Evolutionary conservation across 2,329 filamentous ascomycete species (phyloP).

Genomic region (Davidsoniella australis): DNA sequence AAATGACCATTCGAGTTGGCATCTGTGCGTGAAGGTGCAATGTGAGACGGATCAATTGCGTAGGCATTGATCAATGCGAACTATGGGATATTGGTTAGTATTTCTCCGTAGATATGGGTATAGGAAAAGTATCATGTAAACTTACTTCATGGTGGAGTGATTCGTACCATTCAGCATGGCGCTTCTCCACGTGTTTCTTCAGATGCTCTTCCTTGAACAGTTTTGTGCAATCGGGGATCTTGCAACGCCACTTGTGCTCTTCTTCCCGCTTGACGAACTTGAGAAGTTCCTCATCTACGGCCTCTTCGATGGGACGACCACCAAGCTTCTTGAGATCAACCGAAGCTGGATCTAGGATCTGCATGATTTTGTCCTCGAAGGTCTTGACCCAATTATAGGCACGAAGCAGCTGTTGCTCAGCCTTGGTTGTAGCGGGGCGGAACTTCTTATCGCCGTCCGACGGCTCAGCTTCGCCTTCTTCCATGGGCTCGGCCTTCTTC

Average conservation of each 20-base stretch:
- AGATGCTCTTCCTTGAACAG: constrained; percentile 89
- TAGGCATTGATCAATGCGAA: constrained; percentile 85
- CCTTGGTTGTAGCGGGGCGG: constrained; percentile 52
- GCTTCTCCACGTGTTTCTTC: constrained; percentile 95
- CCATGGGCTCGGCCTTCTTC: constrained; percentile 49
- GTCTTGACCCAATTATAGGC: constrained; percentile 99
- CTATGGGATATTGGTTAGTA: constrained; percentile 26
- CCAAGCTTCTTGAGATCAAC: constrained; percentile 82
- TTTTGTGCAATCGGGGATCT: constrained; percentile 88
- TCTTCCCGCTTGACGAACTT: constrained; percentile 96
- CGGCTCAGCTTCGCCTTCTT: constrained; percentile 36
- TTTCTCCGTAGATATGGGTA: not conserved
- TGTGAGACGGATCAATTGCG: constrained; percentile 83
- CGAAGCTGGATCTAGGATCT: constrained; percentile 78
- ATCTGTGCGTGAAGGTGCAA: constrained; percentile 82
- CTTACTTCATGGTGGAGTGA: constrained; percentile 67
- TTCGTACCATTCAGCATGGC: constrained; percentile 77
- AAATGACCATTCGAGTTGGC: constrained; percentile 94
- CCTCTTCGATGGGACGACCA: constrained; percentile 72
- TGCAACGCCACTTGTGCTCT: constrained; percentile 91
- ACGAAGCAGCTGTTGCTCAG: constrained; percentile 78
- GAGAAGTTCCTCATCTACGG: constrained; percentile 64
- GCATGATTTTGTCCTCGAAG: constrained; percentile 89
- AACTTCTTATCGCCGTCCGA: constrained; percentile 52
- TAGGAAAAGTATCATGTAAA: constrained; percentile 13